A percentile compares a stretch with the other conserved stretches of the same genome.
These are phyloP conservation scores for Fusarium nygamai DNA, from an alignment of 2,329 filamentous ascomycete species.

Conservation along the genomic window DNA sequence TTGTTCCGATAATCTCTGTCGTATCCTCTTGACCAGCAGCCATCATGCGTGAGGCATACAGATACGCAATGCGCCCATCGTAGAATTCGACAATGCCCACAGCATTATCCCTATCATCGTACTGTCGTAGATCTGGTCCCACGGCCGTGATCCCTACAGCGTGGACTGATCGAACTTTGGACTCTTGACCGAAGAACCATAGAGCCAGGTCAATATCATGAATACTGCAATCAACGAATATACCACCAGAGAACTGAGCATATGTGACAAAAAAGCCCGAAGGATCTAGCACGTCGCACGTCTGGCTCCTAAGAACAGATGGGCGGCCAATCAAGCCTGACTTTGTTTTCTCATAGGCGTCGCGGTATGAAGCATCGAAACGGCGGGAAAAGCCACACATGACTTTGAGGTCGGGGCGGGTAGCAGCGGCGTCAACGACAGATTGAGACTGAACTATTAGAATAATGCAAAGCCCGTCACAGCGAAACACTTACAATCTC, in stretches of 20 bases:
- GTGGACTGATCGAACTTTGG: slow-evolving; percentile 40
- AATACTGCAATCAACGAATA: slow-evolving; percentile 76
- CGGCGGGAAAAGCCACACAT: slow-evolving; percentile 51
- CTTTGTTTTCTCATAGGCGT: slow-evolving; percentile 63
- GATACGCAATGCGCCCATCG: slow-evolving; percentile 70
- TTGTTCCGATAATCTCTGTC: slow-evolving; percentile 74
- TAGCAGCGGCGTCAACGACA: slow-evolving; percentile 24
- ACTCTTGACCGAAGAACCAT: slow-evolving; percentile 46
- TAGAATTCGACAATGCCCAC: slow-evolving; percentile 72
- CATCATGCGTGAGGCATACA: slow-evolving; percentile 74
- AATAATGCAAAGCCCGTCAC: not conserved
- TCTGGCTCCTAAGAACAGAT: slow-evolving; percentile 71
- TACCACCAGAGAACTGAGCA: slow-evolving; percentile 71
- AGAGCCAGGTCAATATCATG: slow-evolving; percentile 65
- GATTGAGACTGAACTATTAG: slow-evolving; percentile 3
- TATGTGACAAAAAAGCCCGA: slow-evolving; percentile 75
- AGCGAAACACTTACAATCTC: slow-evolving; percentile 21
- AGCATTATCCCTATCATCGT: slow-evolving; percentile 46
- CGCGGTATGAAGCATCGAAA: slow-evolving; percentile 61
- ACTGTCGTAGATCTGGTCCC: slow-evolving; percentile 40
- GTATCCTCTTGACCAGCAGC: slow-evolving; percentile 73
- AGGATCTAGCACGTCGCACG: slow-evolving; percentile 73
- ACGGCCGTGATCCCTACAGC: slow-evolving; percentile 45
- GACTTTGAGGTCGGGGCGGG: slow-evolving; percentile 68
- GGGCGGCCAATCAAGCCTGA: slow-evolving; percentile 67